phyloP scores from a whole-genome alignment of 179 eudicot genomes.

The Beta macrorhiza region DNA sequence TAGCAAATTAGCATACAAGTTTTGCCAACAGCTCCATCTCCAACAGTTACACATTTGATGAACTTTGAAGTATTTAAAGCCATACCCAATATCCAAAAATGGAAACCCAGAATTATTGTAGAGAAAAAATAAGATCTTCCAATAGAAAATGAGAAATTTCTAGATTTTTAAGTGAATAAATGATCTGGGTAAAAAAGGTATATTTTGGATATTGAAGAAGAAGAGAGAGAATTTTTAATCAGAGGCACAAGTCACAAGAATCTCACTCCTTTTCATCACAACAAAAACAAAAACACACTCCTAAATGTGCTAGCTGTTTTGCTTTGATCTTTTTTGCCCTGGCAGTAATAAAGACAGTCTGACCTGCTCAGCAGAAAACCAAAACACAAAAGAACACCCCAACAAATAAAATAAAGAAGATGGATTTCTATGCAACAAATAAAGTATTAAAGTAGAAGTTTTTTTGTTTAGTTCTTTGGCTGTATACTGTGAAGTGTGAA shows the following conservation, averaged over 20 bases:
- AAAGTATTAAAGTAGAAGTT: no score
- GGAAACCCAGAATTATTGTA: constrained; percentile 8
- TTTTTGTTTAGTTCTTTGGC: not conserved
- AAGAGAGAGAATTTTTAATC: constrained; percentile 26
- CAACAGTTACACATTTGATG: constrained; percentile 87
- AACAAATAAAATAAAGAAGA: no score
- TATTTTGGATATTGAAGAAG: constrained; percentile 22
- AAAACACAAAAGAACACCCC: not conserved
- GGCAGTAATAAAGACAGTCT: not conserved
- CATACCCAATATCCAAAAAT: constrained; percentile 33
- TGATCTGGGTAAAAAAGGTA: constrained; percentile 20
- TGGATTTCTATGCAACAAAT: no score
- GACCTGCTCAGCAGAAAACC: not conserved
- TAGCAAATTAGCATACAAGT: constrained; percentile 89
- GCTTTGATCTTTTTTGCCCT: not conserved
- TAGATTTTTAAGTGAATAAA: constrained; percentile 13
- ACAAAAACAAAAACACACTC: constrained; percentile 10
- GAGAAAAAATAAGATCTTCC: not conserved
- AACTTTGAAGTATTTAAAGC: constrained; percentile 72
- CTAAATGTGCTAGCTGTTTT: constrained; percentile 23
- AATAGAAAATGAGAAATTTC: not conserved
- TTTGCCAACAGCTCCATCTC: constrained; percentile 89
- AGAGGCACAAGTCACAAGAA: constrained; percentile 48
- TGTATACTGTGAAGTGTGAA: constrained; percentile 9
- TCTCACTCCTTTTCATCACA: constrained; percentile 35